Evolutionary conservation across 2,329 filamentous ascomycete genomes (phyloP).

Genomic region (Cadophora luteo-olivacea): DNA sequence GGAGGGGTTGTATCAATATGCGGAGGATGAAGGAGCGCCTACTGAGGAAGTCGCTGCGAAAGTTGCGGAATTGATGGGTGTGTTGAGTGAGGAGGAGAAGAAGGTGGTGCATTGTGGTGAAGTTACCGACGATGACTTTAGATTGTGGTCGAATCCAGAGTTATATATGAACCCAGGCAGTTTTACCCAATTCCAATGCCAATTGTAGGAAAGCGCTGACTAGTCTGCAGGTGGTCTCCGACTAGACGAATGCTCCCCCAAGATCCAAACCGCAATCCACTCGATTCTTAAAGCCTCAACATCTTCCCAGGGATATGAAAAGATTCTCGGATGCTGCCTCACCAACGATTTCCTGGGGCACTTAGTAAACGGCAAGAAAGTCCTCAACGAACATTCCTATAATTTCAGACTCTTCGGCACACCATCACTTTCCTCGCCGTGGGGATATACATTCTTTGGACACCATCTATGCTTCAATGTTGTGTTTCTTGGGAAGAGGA

Average conservation of each 20-base stretch:
- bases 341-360: slow-evolving; percentile 42
- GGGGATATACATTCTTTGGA: slow-evolving; percentile 60
- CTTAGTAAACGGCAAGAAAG: slow-evolving; percentile 40
- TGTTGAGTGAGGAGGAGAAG: slow-evolving; percentile 36
- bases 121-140: slow-evolving; percentile 41
- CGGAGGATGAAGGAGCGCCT: slow-evolving; percentile 42
- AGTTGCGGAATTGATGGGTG: slow-evolving; percentile 30
- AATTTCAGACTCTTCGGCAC: slow-evolving; percentile 41
- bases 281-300: slow-evolving; percentile 38
- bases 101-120: slow-evolving; percentile 36
- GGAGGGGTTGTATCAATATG: slow-evolving; percentile 38
- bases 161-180: slow-evolving; percentile 42
- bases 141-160: slow-evolving; percentile 44
- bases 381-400: slow-evolving; percentile 42
- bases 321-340: slow-evolving; percentile 39
- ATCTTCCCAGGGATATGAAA: slow-evolving; percentile 39
- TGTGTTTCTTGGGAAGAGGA: slow-evolving; percentile 69
- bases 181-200: background rate
- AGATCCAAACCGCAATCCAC: slow-evolving; percentile 39
- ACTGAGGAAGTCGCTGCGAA: slow-evolving; percentile 37
- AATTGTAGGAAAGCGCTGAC: background rate
- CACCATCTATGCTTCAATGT: slow-evolving; percentile 79
- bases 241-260: slow-evolving; percentile 37
- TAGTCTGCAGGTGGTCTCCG: slow-evolving; percentile 36
- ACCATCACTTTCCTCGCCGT: slow-evolving; percentile 36